Evolutionary conservation across 2,329 filamentous ascomycete species (phyloP).

Genomic region (Diaporthe nobilis): DNA sequence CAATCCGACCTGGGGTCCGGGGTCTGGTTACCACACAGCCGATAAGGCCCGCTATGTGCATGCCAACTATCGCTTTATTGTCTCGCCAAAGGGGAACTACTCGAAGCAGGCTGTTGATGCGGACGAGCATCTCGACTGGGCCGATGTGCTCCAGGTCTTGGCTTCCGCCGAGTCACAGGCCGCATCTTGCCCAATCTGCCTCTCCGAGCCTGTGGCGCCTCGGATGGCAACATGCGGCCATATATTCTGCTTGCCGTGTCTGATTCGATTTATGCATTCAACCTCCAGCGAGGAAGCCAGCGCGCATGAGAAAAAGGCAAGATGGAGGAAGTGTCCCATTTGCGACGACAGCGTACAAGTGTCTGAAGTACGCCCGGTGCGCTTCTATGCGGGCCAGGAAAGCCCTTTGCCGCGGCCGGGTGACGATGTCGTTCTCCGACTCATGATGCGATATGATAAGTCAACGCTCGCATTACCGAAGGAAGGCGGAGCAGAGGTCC

Average conservation of each 20-base stretch:
- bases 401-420: constrained; percentile 84
- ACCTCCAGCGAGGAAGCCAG: constrained; percentile 76
- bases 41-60: constrained; percentile 95
- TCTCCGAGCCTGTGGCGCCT: constrained; percentile 92
- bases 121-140: constrained; percentile 92
- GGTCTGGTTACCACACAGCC: constrained; percentile 89
- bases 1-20: constrained; percentile 85
- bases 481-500: constrained; percentile 79
- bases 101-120: constrained; percentile 85
- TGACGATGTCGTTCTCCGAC: constrained; percentile 88
- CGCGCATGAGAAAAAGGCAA: constrained; percentile 60
- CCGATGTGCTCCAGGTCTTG: constrained; percentile 89
- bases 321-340: constrained; percentile 96
- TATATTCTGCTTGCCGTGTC: constrained; percentile 93
- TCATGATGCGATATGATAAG: constrained; percentile 84
- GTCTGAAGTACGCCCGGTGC: constrained; percentile 89
- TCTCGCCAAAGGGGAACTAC: constrained; percentile 86
- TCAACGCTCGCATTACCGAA: constrained; percentile 90
- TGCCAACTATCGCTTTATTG: constrained; percentile 97
- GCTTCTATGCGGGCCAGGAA: constrained; percentile 93
- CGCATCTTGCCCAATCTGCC: constrained; percentile 92
- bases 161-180: constrained; percentile 91
- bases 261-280: constrained; percentile 96
- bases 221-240: constrained; percentile 98
- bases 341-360: constrained; percentile 95